Evolutionary conservation across 352 stramenopile species (phyloP).

Genomic region (Globisporangium irregulare): DNA sequence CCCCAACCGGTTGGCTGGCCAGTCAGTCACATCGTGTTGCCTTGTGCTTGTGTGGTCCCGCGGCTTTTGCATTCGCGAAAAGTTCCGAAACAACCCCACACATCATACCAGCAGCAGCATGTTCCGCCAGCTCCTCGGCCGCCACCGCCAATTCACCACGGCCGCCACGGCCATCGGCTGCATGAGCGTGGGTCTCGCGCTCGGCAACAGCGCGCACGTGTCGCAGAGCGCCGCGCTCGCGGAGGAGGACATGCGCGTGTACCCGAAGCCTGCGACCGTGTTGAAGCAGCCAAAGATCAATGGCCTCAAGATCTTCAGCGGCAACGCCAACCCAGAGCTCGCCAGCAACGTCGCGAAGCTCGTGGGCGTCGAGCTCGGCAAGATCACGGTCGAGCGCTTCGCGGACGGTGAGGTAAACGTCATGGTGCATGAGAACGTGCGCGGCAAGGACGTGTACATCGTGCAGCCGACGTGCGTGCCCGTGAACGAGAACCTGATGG

Average conservation of each 20-base stretch:
- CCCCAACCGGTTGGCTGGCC: not conserved
- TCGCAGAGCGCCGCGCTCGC: slow-evolving; percentile 36
- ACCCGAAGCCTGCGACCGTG: slow-evolving; percentile 52
- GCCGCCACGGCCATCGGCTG: slow-evolving; percentile 49
- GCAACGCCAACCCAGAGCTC: slow-evolving; percentile 97
- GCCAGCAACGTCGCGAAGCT: slow-evolving; percentile 97
- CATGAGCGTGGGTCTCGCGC: slow-evolving; percentile 34
- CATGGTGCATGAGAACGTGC: slow-evolving; percentile 99
- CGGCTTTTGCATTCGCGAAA: slow-evolving; percentile 10
- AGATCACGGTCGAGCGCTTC: slow-evolving; percentile 97
- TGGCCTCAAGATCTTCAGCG: slow-evolving; percentile 97
- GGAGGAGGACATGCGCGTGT: slow-evolving; percentile 43
- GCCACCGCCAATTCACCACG: slow-evolving; percentile 44
- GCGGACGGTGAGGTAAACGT: slow-evolving; percentile 99
- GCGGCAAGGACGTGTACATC: slow-evolving; percentile 99
- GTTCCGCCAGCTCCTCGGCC: slow-evolving; percentile 70
- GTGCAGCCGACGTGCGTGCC: slow-evolving; percentile 98
- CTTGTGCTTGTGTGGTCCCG: not conserved
- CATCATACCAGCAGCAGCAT: slow-evolving; percentile 23
- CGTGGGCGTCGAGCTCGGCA: slow-evolving; percentile 96
- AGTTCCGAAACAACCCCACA: slow-evolving; percentile 1
- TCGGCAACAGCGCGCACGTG: slow-evolving; percentile 31
- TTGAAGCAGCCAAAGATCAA: slow-evolving; percentile 89
- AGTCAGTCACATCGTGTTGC: slow-evolving; percentile 1
- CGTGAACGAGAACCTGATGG: slow-evolving; percentile 99